A percentile compares a stretch with the other conserved stretches of the same genome.
Conservation (phyloP, 148 eudicot genomes). For the Diospyros kaki region DNA sequence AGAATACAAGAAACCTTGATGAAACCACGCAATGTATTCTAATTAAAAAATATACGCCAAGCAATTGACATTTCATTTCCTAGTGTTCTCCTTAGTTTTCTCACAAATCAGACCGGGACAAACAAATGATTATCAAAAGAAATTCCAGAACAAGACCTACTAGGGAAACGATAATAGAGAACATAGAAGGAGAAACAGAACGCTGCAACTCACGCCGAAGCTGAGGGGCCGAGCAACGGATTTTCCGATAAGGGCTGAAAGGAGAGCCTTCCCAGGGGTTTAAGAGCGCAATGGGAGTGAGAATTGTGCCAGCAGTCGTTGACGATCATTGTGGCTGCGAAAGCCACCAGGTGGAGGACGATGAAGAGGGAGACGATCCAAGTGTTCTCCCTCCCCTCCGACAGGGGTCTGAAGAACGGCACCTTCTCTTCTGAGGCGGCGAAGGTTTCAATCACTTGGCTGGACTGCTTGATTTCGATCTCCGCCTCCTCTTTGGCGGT, state of each 20-base stretch:
- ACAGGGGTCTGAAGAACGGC: constrained; percentile 55
- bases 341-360: constrained; percentile 52
- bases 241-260: constrained; percentile 79
- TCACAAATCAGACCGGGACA: no score
- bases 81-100: no score
- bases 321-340: constrained; percentile 52
- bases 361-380: constrained; percentile 76
- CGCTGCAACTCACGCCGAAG: constrained; percentile 45
- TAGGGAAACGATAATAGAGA: background rate
- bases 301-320: constrained; percentile 72
- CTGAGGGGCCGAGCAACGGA: constrained; percentile 81
- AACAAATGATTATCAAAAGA: no score
- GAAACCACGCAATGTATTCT: background rate
- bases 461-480: constrained; percentile 28
- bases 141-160: no score
- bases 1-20: background rate
- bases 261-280: constrained; percentile 45
- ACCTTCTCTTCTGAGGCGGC: constrained; percentile 30
- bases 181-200: background rate
- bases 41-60: no score
- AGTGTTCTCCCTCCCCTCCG: constrained; percentile 55
- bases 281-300: constrained; percentile 46
- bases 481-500: constrained; percentile 23
- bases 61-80: no score
- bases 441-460: background rate